Evolutionary conservation across 2,329 filamentous ascomycete species (phyloP).

Genomic region (Chaetomiaceae sp.): DNA sequence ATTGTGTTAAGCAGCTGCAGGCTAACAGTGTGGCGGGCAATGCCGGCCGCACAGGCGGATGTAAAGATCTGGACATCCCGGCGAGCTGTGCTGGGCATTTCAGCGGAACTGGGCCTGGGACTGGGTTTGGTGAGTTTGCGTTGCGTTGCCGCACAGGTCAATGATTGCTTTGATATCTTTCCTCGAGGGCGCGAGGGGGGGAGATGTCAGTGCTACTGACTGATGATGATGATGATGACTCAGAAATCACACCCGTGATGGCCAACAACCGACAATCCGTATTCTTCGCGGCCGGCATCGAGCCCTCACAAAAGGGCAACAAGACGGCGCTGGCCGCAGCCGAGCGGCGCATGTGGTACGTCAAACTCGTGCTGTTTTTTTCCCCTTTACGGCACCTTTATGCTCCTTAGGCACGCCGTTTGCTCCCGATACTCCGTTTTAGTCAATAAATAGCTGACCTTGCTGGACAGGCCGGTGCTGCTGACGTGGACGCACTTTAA

Average conservation of each 20-base stretch:
- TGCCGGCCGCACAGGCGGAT: background rate
- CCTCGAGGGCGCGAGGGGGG: too few species aligned
- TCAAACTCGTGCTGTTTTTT: too few species aligned
- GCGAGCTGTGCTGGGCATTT: constrained; percentile 11
- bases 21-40: constrained; percentile 5
- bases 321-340: constrained; percentile 5
- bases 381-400: too few species aligned
- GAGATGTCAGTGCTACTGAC: too few species aligned
- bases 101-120: background rate
- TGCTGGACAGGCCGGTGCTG: constrained; percentile 20
- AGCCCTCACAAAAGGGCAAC: constrained; percentile 8
- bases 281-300: constrained; percentile 15
- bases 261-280: background rate
- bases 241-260: constrained; percentile 6
- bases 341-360: constrained; percentile 14
- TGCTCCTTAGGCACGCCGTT: too few species aligned
- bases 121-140: constrained; percentile 16
- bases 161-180: too few species aligned
- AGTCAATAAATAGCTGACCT: too few species aligned
- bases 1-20: constrained; percentile 17
- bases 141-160: too few species aligned
- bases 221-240: too few species aligned
- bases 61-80: constrained; percentile 13
- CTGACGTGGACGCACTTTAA: constrained; percentile 22
- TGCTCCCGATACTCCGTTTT: too few species aligned